Percentiles rank a stretch among this genome's conserved stretches.
Evolutionary conservation across 768 basidiomycete genomes (phyloP).

Genomic region (Suillus cothurnatus): DNA sequence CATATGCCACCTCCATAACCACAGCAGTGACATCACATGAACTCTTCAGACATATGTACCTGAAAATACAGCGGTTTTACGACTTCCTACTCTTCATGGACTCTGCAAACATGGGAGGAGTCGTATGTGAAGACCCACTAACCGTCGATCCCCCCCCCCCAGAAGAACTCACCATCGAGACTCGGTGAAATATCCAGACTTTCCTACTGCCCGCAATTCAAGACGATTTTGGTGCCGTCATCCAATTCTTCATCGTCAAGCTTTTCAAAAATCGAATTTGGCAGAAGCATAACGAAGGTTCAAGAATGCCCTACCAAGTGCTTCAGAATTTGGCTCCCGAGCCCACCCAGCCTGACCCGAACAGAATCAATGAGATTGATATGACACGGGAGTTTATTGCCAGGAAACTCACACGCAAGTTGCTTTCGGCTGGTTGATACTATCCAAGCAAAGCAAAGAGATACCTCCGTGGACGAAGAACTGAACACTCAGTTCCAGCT

Average conservation of each 20-base stretch:
- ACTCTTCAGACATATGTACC: slow-evolving; percentile 89
- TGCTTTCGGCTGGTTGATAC: slow-evolving; percentile 71
- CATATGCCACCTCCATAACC: slow-evolving; percentile 94
- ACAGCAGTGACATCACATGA: slow-evolving; percentile 94
- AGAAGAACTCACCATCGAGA: slow-evolving; percentile 70
- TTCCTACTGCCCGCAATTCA: slow-evolving; percentile 89
- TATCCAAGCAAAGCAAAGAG: slow-evolving; percentile 61
- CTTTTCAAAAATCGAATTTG: slow-evolving; percentile 78
- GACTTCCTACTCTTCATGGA: slow-evolving; percentile 97
- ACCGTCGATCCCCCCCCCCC: slow-evolving; percentile 70
- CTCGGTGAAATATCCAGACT: slow-evolving; percentile 90
- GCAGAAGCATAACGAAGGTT: slow-evolving; percentile 58
- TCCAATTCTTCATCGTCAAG: slow-evolving; percentile 86
- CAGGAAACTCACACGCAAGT: slow-evolving; percentile 75
- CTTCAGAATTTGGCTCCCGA: slow-evolving; percentile 69
- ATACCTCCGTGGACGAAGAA: slow-evolving; percentile 58
- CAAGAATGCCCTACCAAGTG: slow-evolving; percentile 71
- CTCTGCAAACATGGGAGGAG: slow-evolving; percentile 85
- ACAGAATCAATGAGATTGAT: slow-evolving; percentile 70
- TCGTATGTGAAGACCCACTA: slow-evolving; percentile 81
- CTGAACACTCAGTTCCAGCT: slow-evolving; percentile 67
- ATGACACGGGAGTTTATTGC: slow-evolving; percentile 74
- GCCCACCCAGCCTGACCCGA: slow-evolving; percentile 63
- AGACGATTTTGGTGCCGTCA: slow-evolving; percentile 65
- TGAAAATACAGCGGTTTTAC: slow-evolving; percentile 87